Evolutionary conservation across 441 rosid species (phyloP).

Genomic region (Daphne laureola): DNA sequence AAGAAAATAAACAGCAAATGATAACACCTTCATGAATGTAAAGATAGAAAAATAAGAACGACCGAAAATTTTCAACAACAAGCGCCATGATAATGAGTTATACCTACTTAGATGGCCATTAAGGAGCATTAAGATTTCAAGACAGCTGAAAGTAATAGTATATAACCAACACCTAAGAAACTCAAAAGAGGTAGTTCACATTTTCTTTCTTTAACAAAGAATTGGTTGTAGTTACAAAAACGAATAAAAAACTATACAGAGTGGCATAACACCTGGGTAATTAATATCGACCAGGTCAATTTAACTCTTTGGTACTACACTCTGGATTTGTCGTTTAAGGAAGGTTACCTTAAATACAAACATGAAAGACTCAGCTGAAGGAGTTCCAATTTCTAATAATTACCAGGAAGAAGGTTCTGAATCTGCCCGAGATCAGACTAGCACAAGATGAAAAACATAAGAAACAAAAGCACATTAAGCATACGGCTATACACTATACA

Average conservation of each 20-base stretch:
- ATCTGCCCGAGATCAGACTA: conserved; percentile 84
- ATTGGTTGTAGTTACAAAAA: background rate
- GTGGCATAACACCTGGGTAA: no score
- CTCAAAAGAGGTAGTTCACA: no score
- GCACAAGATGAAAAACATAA: conserved; percentile 17
- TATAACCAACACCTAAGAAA: no score
- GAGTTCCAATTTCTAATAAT: conserved; percentile 19
- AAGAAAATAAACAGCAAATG: background rate
- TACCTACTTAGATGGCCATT: no score
- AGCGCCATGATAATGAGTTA: no score
- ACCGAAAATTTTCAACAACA: background rate
- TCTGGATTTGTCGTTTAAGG: background rate
- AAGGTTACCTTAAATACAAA: background rate
- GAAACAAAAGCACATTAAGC: conserved; percentile 20
- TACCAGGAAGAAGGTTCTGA: conserved; percentile 79
- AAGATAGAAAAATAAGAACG: background rate
- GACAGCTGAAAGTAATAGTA: no score
- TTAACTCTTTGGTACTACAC: background rate
- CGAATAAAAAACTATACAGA: no score
- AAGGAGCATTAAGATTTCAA: no score
- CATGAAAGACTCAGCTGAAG: background rate
- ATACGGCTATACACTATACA: background rate
- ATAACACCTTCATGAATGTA: background rate
- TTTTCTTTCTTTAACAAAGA: background rate
- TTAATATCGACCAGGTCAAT: no score